A percentile compares a stretch with the other conserved stretches of the same genome.
phyloP scores from a whole-genome alignment of 305 asterid genomes.

The Solanum hybrid region DNA sequence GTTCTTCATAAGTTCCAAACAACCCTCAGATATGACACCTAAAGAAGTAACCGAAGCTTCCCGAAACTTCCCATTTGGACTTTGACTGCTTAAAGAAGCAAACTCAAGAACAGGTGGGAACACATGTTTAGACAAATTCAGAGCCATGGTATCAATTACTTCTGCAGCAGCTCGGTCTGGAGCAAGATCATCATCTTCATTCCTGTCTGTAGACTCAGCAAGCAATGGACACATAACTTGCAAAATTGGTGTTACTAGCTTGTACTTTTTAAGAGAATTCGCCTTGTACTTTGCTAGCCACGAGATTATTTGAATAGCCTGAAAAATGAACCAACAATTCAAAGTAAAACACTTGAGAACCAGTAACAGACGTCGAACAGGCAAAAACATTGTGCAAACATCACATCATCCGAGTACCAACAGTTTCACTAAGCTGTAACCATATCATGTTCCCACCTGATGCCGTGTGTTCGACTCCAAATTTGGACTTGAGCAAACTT shows the following conservation, averaged over 20 bases:
- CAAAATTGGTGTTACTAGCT: slow-evolving; percentile 87
- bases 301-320: slow-evolving; percentile 98
- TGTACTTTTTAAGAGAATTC: slow-evolving; percentile 89
- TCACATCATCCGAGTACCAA: not conserved
- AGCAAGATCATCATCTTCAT: slow-evolving; percentile 94
- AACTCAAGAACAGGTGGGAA: slow-evolving; percentile 93
- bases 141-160: slow-evolving; percentile 96
- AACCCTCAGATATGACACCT: slow-evolving; percentile 95
- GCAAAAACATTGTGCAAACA: not conserved
- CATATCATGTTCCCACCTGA: slow-evolving; percentile 51
- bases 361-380: not conserved
- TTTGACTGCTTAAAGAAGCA: slow-evolving; percentile 83
- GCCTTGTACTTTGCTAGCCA: slow-evolving; percentile 95
- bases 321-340: slow-evolving; percentile 13
- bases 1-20: slow-evolving; percentile 75
- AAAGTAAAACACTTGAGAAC: not conserved
- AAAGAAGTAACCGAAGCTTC: slow-evolving; percentile 96
- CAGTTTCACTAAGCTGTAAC: not conserved
- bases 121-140: slow-evolving; percentile 75
- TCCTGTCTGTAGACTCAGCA: slow-evolving; percentile 68
- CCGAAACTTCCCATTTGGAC: slow-evolving; percentile 84
- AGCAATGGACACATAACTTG: slow-evolving; percentile 97
- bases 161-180: slow-evolving; percentile 99
- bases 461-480: slow-evolving; percentile 91
- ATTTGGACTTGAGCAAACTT: slow-evolving; percentile 80